Base-by-base conservation (phyloP, 768 basidiomycete genomes). In the Lanmaoa pseudosensibilis region DNA sequence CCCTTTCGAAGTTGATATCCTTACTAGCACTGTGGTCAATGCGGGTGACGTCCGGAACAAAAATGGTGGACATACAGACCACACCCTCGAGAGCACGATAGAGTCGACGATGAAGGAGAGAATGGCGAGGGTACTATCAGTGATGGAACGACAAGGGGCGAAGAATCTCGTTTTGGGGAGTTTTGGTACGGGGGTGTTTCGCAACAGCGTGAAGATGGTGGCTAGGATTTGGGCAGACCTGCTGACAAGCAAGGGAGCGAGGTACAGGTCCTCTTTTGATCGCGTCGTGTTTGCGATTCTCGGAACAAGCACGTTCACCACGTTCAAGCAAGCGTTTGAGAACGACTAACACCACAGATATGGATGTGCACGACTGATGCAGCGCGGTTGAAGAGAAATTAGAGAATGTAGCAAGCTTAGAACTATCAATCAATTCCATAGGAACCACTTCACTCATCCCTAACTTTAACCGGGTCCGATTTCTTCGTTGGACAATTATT, bases 141-240 rank as follows among this genome's bases (percentile, higher is more conserved):
- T 90, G 32, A 86, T 90, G 66, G 83, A 90, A 70, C 74, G 75
- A 51, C 77, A 83, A 63, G 83, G 84, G 18, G 80, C 79, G 18
- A 77, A 73, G 65, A 77, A 83, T 61, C 58, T 91, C 46, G 83
- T 91, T 0, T 72, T 92, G 30, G 89, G 90, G 33, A 84, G 84
- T 61, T 92, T 88, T 68, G 89, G 89, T 13, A 90, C 90, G 1
- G 89, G 90, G 3, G 88, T 87, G 3, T 92, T 90, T 71, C 76
- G 75, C 53, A 92, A 92, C 69, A 74, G 78, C 34, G 80, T 88
- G 23, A 65, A 71, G 40, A 73, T 78, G 49, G 78, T 91, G 16
- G 88, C 86, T 6, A 72, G 68, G 34, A 77, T 86, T 43, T 92
- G 89, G 85, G 80, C 77, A 44, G 83, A 88, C 51, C 70, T 88